These are phyloP conservation scores for Skeletonema tropicum DNA, from an alignment of 108 stramenopile genomes.

Conservation along the genomic window DNA sequence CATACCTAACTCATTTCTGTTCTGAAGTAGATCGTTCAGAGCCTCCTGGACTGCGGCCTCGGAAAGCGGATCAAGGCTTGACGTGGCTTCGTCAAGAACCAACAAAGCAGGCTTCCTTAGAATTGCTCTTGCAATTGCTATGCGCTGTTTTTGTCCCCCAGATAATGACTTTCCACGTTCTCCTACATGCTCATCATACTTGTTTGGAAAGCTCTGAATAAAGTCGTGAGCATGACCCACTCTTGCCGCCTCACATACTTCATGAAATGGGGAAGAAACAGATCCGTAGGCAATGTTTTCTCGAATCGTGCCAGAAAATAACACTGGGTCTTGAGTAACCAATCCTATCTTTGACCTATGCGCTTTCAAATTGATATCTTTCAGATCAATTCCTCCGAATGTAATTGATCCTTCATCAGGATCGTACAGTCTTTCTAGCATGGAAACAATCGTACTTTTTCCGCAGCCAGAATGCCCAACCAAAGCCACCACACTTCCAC, in stretches of 20 bases:
- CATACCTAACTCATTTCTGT: slow-evolving; percentile 39
- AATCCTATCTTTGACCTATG: slow-evolving; percentile 85
- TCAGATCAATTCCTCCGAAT: slow-evolving; percentile 85
- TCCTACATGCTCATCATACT: slow-evolving; percentile 90
- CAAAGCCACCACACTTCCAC: slow-evolving; percentile 90
- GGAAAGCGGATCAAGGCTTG: slow-evolving; percentile 51
- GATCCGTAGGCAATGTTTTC: slow-evolving; percentile 94
- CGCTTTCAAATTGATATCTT: slow-evolving; percentile 67
- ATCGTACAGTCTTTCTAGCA: slow-evolving; percentile 95
- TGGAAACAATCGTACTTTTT: slow-evolving; percentile 86
- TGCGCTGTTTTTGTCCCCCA: slow-evolving; percentile 96
- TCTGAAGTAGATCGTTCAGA: slow-evolving; percentile 67
- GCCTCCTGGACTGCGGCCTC: slow-evolving; percentile 84
- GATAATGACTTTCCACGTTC: slow-evolving; percentile 76
- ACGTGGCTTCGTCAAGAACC: slow-evolving; percentile 87
- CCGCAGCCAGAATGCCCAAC: slow-evolving; percentile 92
- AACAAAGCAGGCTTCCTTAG: slow-evolving; percentile 79
- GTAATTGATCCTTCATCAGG: slow-evolving; percentile 75
- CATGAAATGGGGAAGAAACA: slow-evolving; percentile 58
- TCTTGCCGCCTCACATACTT: slow-evolving; percentile 85
- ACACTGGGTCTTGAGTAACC: slow-evolving; percentile 92
- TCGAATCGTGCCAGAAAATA: slow-evolving; percentile 78
- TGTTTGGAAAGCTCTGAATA: slow-evolving; percentile 73
- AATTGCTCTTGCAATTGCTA: slow-evolving; percentile 92
- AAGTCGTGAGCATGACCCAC: slow-evolving; percentile 93